A percentile compares a stretch with the other conserved stretches of the same genome.
Conservation (phyloP, 2,329 filamentous ascomycete species). For the Neobulgaria alba region DNA sequence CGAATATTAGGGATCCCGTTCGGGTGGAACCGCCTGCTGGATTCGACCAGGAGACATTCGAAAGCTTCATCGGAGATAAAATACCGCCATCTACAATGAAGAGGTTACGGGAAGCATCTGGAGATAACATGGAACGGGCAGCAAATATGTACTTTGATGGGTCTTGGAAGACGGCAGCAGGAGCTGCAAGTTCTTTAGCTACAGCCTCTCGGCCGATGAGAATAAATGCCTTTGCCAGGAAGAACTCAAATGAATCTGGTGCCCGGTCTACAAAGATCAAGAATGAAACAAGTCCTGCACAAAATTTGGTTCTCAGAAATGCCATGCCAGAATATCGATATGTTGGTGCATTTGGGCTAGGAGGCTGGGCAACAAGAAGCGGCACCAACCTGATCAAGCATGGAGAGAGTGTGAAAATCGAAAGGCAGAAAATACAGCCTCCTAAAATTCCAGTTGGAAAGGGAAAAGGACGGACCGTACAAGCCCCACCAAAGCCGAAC, state of each 20-base stretch:
- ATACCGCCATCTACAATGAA: constrained; percentile 40
- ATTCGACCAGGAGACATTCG: constrained; percentile 51
- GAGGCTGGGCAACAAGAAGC: constrained; percentile 85
- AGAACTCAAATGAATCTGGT: constrained; percentile 7
- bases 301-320: constrained; percentile 4
- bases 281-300: constrained; percentile 14
- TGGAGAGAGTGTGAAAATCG: constrained; percentile 76
- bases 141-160: constrained; percentile 65
- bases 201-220: constrained; percentile 14
- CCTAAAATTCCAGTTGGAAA: constrained; percentile 39
- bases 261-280: constrained; percentile 18
- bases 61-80: constrained; percentile 50
- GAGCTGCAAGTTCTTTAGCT: constrained; percentile 1
- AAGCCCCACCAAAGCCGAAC: constrained; percentile 21
- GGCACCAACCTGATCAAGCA: constrained; percentile 67
- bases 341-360: constrained; percentile 84
- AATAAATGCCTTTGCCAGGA: constrained; percentile 21
- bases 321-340: constrained; percentile 55
- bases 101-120: constrained; percentile 45
- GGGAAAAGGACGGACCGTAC: constrained; percentile 33
- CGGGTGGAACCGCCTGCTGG: constrained; percentile 17
- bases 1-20: neutral
- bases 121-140: constrained; percentile 50
- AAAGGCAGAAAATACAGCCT: constrained; percentile 69
- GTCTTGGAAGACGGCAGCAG: constrained; percentile 43